Conservation (phyloP, 495 filamentous ascomycete species). For the Penicillium riverlandense region DNA sequence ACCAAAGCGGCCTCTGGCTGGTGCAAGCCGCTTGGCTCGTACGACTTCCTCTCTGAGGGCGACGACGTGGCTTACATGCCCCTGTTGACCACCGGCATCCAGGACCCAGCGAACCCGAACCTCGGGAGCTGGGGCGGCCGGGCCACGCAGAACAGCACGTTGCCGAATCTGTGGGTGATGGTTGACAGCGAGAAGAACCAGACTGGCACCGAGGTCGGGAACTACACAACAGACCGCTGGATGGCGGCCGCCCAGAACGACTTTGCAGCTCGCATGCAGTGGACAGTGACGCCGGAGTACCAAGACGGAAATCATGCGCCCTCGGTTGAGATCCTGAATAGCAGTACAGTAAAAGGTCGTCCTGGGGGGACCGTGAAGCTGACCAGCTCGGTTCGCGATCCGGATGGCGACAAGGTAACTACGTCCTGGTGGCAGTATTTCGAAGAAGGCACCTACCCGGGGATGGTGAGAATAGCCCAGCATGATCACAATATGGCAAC, state of each 20-base stretch:
- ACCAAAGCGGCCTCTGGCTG: background rate
- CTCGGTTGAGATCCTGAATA: conserved; percentile 4
- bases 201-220: background rate
- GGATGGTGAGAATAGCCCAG: conserved; percentile 1
- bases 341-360: background rate
- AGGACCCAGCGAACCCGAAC: conserved; percentile 25
- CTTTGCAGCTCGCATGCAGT: conserved; percentile 37
- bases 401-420: conserved; percentile 4
- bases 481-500: background rate
- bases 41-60: conserved; percentile 31
- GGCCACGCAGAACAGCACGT: conserved; percentile 21
- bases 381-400: conserved; percentile 4
- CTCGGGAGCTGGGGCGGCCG: conserved; percentile 37
- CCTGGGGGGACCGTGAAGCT: conserved; percentile 2
- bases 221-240: conserved; percentile 22
- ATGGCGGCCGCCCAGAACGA: conserved; percentile 34
- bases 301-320: conserved; percentile 21
- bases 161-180: conserved; percentile 31
- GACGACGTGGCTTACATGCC: conserved; percentile 34
- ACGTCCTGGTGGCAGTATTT: conserved; percentile 11
- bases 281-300: conserved; percentile 23
- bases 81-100: conserved; percentile 32
- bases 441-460: conserved; percentile 8
- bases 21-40: background rate
- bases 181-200: background rate